Base-by-base conservation (phyloP, 208 protist genomes). In the Trypanosoma brucei region DNA sequence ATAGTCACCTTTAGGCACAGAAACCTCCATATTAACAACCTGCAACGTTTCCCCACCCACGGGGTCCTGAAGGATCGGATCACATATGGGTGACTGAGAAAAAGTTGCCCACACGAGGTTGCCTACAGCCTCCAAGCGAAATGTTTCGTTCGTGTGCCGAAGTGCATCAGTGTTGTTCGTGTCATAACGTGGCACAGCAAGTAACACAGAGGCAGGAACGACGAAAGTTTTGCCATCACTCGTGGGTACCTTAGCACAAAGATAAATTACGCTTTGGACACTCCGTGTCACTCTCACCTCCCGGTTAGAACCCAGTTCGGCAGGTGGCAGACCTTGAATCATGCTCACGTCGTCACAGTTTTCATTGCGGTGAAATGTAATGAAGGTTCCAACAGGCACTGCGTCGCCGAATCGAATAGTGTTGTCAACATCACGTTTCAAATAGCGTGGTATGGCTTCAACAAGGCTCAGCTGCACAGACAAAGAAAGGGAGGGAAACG, bases 1-100 rank as follows among this genome's bases (percentile, higher is more conserved):
- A 66, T 91, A 91, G 13, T 42, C 59, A 1, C 84, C 84, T 31
- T 56, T 67, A 2, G 76, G 76, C 8, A 80, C 81, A 11, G 56
- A 36, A 37, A 91, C 70, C 34, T 50, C 39, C n/a, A 91, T 61
- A 56, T 55, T 54, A 3, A 76, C 44, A 1, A 34, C 34, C 36
- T 72, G 61, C 59, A 67, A 39, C 39, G 40, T 57, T 14, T 51
- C 59, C 35, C 62, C 59, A 9, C 36, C 31, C 2, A 50, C 37
- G 9, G 76, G 62, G 22, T 56, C 53, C 59, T 90, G 79, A 22
- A 76, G 55, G 35, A 90, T 58, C 14, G 64, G 59, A 14, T 65
- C 31, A 63, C 83, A 90, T 13, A 62, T 60, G 2, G 67, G 49
- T 38, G 75, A 76, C 13, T 3, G 74, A 73, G 46, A 90, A 62